Evolutionary conservation across 169 alveolate genomes (phyloP), one percentile per base, ranked within the genome.

Genomic region (Plasmodium yoelii): DNA sequence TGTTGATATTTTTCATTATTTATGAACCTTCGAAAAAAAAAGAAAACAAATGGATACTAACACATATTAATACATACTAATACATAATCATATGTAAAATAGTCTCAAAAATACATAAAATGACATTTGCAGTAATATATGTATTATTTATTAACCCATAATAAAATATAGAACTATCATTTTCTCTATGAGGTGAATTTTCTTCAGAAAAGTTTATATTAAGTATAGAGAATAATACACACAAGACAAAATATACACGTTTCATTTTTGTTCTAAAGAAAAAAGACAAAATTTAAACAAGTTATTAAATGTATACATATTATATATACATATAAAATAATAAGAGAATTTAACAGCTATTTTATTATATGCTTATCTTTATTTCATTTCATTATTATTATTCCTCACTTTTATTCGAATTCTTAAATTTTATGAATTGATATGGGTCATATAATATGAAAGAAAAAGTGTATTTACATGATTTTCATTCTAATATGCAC

Each of bases 1-100:
- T 82, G 90, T 15, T 82, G 82, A 42, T 82, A 82, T 34, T 42
- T 65, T 72, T 82, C 90, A 57, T 82, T 82, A 82, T 82, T 82
- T 82, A 67, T 82, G 22, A 68, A 82, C 77, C 90, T 82, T 69
- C 59, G 68, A 26, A 68, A 55, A 55, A 42, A 26, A 72, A 72
- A 55, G 55, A 72, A 26, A 26, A 82, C 53, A 65, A 34, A 67
- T 34, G 4, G n/a, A n/a, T n/a, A n/a, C n/a, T n/a, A n/a, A n/a
- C n/a, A n/a, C n/a, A n/a, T n/a, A n/a, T n/a, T n/a, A 34, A 34
- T 34, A 34, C 5, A 3, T 28, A 28, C 4, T 28, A 28, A 61
- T 55, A 18, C 56, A 77, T 13, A 46, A 24, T 59, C 60, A 68
- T 12, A 39, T 55, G 46, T 77, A 69, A 28, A 3, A 34, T 46